These are phyloP conservation scores for Trichodelitschia bisporula DNA, from an alignment of 495 filamentous ascomycete genomes.

Conservation along the genomic window DNA sequence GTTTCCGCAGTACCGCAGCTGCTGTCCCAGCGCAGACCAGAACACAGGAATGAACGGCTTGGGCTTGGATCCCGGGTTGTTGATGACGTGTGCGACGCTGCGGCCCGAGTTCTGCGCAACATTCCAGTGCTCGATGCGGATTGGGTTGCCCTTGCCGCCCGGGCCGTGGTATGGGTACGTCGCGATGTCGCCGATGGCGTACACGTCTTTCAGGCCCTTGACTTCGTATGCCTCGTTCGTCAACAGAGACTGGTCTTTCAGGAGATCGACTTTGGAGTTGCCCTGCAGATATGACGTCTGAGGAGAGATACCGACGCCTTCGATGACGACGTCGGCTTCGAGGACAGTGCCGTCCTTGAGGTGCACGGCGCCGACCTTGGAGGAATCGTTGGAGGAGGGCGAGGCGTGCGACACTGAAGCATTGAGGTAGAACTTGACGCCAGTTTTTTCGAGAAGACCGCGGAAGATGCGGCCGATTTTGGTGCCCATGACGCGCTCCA, in stretches of 20 bases:
- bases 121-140: conserved; percentile 91
- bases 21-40: conserved; percentile 77
- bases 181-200: conserved; percentile 87
- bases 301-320: conserved; percentile 72
- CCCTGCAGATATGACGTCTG: conserved; percentile 65
- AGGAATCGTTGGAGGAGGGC: conserved; percentile 33
- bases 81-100: conserved; percentile 47
- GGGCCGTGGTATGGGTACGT: conserved; percentile 87
- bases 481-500: conserved; percentile 71
- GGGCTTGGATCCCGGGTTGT: conserved; percentile 28
- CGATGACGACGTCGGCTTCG: conserved; percentile 68
- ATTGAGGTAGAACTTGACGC: conserved; percentile 64
- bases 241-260: conserved; percentile 57
- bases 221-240: conserved; percentile 60
- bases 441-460: conserved; percentile 50
- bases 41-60: conserved; percentile 79
- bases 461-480: conserved; percentile 63
- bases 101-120: conserved; percentile 86
- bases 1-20: conserved; percentile 82
- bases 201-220: conserved; percentile 49
- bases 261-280: conserved; percentile 38
- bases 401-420: conserved; percentile 62
- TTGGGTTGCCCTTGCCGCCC: conserved; percentile 40
- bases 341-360: conserved; percentile 74
- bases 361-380: conserved; percentile 51